Evolutionary conservation across 192 early-diverging fungal genomes (phyloP), one percentile per base, ranked within the genome.

Genomic region (Allomyces macrogynus): DNA sequence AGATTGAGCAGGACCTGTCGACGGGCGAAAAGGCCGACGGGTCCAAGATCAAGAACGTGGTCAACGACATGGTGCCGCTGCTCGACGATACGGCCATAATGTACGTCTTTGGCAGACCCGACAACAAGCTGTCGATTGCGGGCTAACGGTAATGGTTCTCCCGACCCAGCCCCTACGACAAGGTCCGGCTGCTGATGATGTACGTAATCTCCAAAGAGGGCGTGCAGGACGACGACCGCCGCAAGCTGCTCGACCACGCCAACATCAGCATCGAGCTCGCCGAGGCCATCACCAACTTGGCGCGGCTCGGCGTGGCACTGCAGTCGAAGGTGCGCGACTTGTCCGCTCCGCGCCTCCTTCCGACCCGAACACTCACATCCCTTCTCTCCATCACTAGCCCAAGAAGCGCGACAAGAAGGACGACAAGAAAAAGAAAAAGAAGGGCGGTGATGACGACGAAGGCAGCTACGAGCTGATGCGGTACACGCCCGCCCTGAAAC

Each of bases 161-260:
- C 5, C n/a, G n/a, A n/a, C n/a, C n/a, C n/a, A 89, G 85, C 23
- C 67, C 76, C 9, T 74, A 75, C 70, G 83, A 91, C 70, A 93
- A 89, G 72, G 71, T 86, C 10, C 82, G 91, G 9, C 66, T 90
- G 24, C 78, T 93, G 23, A 85, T 90, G 76, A 67, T 91, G 9
- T 93, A 89, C 71, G 86, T 89, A 16, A 86, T 89, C 43, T 81
- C 85, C 11, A 81, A 87, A 65, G 82, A 84, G n/a, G 88, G 85
- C 42, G 79, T 93, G 12, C 73, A 82, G 27, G 83, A 86, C 60
- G 80, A 82, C 40, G 87, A 91, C 62, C 71, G 85, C 4, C 79
- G 84, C 12, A 74, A 79, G 32, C 67, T 93, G 40, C 68, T 90
- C 43, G 78, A 79, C 10, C 80, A 81, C 66, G 86, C 89, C 25